phyloP scores from a whole-genome alignment of 345 rosid genomes.

The Lepidium aucheri region DNA sequence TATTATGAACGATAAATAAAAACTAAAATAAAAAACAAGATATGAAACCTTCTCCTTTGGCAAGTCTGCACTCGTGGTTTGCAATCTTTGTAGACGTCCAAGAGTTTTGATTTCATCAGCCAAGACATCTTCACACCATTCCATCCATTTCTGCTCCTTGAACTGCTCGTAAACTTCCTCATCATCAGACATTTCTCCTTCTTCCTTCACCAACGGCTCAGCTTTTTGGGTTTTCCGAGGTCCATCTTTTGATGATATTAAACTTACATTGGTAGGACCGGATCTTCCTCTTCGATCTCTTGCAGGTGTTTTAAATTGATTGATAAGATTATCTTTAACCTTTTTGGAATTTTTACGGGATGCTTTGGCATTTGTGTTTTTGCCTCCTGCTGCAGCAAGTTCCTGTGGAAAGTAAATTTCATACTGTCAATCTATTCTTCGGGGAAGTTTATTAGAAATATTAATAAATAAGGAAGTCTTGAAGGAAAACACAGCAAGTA shows the following conservation, averaged over 20 bases:
- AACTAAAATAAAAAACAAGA: not conserved
- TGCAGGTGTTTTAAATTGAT: conserved; percentile 31
- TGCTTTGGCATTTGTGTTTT: conserved; percentile 49
- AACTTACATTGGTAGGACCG: conserved; percentile 35
- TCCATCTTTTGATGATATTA: conserved; percentile 38
- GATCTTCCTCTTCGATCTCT: conserved; percentile 54
- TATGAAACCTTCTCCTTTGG: conserved; percentile 77
- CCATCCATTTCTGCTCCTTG: conserved; percentile 99
- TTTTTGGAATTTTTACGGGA: conserved; percentile 70
- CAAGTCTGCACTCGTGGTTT: conserved; percentile 93
- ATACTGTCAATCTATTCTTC: not conserved
- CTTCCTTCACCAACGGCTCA: conserved; percentile 85
- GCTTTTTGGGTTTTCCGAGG: conserved; percentile 52
- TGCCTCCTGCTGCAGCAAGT: conserved; percentile 73
- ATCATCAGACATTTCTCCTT: conserved; percentile 98
- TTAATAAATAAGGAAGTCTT: not conserved
- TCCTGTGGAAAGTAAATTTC: conserved; percentile 40
- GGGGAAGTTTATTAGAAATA: not conserved
- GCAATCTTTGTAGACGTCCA: conserved; percentile 69
- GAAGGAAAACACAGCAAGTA: not conserved
- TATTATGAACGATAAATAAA: not conserved
- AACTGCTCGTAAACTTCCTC: conserved; percentile 95
- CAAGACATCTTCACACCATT: conserved; percentile 99
- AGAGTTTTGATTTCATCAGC: conserved; percentile 70
- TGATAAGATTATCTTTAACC: conserved; percentile 44